phyloP scores from a whole-genome alignment of 148 eudicot genomes.

The Pharnaceum exiguum region DNA sequence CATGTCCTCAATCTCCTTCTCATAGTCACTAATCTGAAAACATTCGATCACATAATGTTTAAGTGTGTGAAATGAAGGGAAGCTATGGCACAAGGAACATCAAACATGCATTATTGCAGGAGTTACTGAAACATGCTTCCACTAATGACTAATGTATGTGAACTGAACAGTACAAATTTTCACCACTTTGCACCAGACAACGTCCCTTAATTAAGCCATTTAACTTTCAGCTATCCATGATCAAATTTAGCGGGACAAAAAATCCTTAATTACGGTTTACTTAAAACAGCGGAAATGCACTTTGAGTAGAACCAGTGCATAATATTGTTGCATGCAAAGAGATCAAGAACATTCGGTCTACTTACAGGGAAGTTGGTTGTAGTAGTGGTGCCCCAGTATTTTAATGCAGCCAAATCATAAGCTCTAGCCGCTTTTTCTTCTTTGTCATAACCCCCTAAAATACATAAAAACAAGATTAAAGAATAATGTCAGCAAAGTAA shows the following conservation, averaged over 20 bases:
- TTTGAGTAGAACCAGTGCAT: no score
- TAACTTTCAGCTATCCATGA: not conserved
- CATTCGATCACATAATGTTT: no score
- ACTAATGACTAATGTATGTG: no score
- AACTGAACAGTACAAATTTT: slow-evolving; percentile 2
- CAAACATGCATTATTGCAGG: slow-evolving; percentile 13
- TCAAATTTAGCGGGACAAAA: slow-evolving; percentile 7
- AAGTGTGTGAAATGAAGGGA: not conserved
- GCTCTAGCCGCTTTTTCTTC: slow-evolving; percentile 99
- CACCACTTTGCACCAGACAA: slow-evolving; percentile 10
- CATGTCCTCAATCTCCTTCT: slow-evolving; percentile 93
- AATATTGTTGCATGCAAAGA: not conserved
- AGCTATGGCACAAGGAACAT: not conserved
- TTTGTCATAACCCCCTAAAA: slow-evolving; percentile 89
- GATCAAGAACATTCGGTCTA: not conserved
- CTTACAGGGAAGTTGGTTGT: slow-evolving; percentile 96
- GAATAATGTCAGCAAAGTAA: slow-evolving; percentile 20
- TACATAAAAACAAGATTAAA: slow-evolving; percentile 7
- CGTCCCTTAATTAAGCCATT: slow-evolving; percentile 8
- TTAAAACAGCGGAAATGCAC: not conserved
- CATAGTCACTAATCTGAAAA: slow-evolving; percentile 65
- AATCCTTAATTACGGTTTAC: slow-evolving; percentile 19
- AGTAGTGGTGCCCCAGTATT: slow-evolving; percentile 95
- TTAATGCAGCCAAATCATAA: slow-evolving; percentile 95
- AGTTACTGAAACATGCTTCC: slow-evolving; percentile 20